Evolutionary conservation across 2,329 filamentous ascomycete species (phyloP).

Genomic region (Cryphonectria japonica): DNA sequence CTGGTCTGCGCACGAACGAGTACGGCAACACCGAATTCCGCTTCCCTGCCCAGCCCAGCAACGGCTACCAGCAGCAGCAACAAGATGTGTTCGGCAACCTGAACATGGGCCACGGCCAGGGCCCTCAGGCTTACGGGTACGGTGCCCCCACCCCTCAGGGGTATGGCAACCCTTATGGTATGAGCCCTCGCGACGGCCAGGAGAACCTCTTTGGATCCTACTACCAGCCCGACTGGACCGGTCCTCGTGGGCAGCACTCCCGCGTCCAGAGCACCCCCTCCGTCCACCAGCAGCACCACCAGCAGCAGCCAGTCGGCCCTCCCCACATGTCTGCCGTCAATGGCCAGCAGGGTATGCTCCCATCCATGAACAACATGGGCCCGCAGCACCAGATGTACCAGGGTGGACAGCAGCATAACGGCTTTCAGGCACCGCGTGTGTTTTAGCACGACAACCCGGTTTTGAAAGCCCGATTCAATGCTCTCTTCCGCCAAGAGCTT

Average conservation of each 20-base stretch:
- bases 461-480: not conserved
- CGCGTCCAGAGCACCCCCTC: slow-evolving; percentile 26
- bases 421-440: slow-evolving; percentile 15
- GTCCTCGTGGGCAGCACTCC: slow-evolving; percentile 20
- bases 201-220: slow-evolving; percentile 16
- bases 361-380: slow-evolving; percentile 25
- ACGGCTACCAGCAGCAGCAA: slow-evolving; percentile 22
- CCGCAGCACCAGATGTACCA: slow-evolving; percentile 19
- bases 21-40: slow-evolving; percentile 21
- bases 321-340: slow-evolving; percentile 10
- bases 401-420: slow-evolving; percentile 11
- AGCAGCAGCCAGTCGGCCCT: slow-evolving; percentile 19
- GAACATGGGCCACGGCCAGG: slow-evolving; percentile 12
- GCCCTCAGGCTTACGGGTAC: slow-evolving; percentile 20
- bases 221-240: slow-evolving; percentile 19
- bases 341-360: slow-evolving; percentile 18
- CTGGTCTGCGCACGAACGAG: slow-evolving; percentile 22
- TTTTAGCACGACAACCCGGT: slow-evolving; percentile 6
- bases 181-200: slow-evolving; percentile 12
- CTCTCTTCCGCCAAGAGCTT: not conserved
- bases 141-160: slow-evolving; percentile 18
- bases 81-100: slow-evolving; percentile 22
- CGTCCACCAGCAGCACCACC: slow-evolving; percentile 3
- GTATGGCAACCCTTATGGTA: slow-evolving; percentile 17
- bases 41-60: slow-evolving; percentile 14